A percentile compares a stretch with the other conserved stretches of the same genome.
Conservation (phyloP, 139 green algal species). For the Edaphochlamys debaryana region DNA sequence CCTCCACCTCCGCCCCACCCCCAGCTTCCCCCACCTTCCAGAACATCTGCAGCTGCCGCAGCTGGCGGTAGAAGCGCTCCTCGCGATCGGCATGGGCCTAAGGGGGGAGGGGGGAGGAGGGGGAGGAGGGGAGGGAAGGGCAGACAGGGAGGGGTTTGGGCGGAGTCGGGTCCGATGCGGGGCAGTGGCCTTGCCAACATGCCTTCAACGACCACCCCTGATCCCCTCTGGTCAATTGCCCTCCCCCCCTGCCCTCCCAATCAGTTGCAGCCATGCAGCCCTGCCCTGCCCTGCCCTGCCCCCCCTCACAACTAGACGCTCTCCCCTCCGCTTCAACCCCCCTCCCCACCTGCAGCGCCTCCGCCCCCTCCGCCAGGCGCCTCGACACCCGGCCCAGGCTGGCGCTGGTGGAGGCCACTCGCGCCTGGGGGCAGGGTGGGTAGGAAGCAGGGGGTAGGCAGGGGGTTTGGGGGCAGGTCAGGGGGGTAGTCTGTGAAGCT, state of each 20-base stretch:
- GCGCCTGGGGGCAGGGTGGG: too few relatives aligned
- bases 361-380: conserved; percentile 1
- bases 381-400: conserved; percentile 1
- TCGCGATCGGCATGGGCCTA: conserved; percentile 22
- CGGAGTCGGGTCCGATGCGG: too few relatives aligned
- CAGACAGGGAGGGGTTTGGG: too few relatives aligned
- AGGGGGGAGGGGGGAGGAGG: background rate
- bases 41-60: conserved; percentile 40
- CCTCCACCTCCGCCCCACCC: background rate
- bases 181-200: too few relatives aligned
- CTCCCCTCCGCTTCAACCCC: background rate
- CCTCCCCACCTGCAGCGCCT: conserved; percentile 2
- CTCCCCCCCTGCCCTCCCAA: background rate
- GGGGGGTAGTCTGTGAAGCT: too few relatives aligned
- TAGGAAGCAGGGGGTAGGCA: too few relatives aligned
- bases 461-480: too few relatives aligned
- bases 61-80: conserved; percentile 32
- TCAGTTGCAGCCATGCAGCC: too few relatives aligned
- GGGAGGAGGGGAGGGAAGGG: background rate
- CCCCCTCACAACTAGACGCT: too few relatives aligned
- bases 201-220: too few relatives aligned
- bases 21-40: conserved; percentile 19
- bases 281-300: too few relatives aligned
- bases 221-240: too few relatives aligned
- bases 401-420: conserved; percentile 4